Base-by-base conservation (phyloP, 495 filamentous ascomycete genomes). In the Choiromyces venosus region DNA sequence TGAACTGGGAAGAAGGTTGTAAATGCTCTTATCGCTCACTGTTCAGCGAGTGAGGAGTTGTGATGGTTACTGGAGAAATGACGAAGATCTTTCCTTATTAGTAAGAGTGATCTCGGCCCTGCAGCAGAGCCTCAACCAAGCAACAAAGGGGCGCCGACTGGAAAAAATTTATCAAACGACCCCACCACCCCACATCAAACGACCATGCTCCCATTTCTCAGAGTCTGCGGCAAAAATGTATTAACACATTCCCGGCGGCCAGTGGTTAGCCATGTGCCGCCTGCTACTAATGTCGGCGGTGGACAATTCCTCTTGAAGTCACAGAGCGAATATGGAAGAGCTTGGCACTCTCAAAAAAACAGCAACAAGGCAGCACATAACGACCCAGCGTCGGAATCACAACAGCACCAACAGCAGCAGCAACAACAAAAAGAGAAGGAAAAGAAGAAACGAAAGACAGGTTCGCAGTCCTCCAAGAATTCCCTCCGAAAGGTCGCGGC, bases 401-500 rank as follows among this genome's bases (percentile, higher is more conserved):
- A 25, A 25, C 52, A 29, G 1, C 44, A n/a, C 18, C 42, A 29
- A 5, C 44, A n/a, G 42, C 42, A 46, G 6, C 44, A 52, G 21
- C 44, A 52, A 21, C 44, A 52, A 52, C 52, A 61, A 4, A 61
- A 61, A 16, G 52, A 61, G 29, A 67, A 67, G 38, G 66, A 37
- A 67, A 40, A 78, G 40, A 78, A 78, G 70, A 78, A 78, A 38
- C 77, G 73, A 44, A 70, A 71, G 21, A 68, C 68, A 14, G 74
- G 74, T 25, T 78, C 76, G 36, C 70, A 78, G 46, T 73, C 74
- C 33, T 78, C 66, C 14, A 77, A 78, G 21, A 78, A 68, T 40
- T 78, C 74, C 2, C 75, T 78, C n/a, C 76, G 76, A 7, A 65
- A 74, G 35, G 72, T 78, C 18, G 76, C 76, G 1, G 74, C 75